Conservation (phyloP, 2,329 filamentous ascomycete species). For the Orbilia blumenaviensis region DNA sequence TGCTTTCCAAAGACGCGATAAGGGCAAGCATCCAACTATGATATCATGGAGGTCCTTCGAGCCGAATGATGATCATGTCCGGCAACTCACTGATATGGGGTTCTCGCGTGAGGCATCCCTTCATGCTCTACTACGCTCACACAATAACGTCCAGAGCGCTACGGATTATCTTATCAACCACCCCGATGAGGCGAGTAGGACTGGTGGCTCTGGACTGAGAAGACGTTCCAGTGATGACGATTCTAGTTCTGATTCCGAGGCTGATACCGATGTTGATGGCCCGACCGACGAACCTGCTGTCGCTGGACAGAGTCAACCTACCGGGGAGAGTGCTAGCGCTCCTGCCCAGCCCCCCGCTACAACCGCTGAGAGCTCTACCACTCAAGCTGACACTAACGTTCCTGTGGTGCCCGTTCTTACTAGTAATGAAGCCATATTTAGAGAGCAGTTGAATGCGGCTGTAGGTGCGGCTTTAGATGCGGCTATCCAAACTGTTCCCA, state of each 20-base stretch:
- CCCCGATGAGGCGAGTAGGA: slow-evolving; percentile 53
- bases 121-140: slow-evolving; percentile 55
- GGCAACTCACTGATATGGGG: slow-evolving; percentile 57
- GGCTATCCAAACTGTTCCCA: not conserved
- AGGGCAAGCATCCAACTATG: slow-evolving; percentile 49
- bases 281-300: slow-evolving; percentile 53
- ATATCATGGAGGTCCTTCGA: slow-evolving; percentile 58
- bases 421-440: slow-evolving; percentile 13
- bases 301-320: slow-evolving; percentile 50
- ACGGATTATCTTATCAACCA: slow-evolving; percentile 56
- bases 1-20: slow-evolving; percentile 67
- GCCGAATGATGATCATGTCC: slow-evolving; percentile 56
- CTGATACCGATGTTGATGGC: slow-evolving; percentile 57
- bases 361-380: slow-evolving; percentile 10
- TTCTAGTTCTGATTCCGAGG: slow-evolving; percentile 57
- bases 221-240: slow-evolving; percentile 53
- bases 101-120: slow-evolving; percentile 55
- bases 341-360: not conserved
- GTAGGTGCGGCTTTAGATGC: not conserved
- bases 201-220: slow-evolving; percentile 27
- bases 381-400: slow-evolving; percentile 28
- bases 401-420: slow-evolving; percentile 11
- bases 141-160: slow-evolving; percentile 55
- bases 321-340: slow-evolving; percentile 32
- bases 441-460: slow-evolving; percentile 8